Conservation (phyloP, 2,329 filamentous ascomycete genomes). For the Penicillium concentricum region DNA sequence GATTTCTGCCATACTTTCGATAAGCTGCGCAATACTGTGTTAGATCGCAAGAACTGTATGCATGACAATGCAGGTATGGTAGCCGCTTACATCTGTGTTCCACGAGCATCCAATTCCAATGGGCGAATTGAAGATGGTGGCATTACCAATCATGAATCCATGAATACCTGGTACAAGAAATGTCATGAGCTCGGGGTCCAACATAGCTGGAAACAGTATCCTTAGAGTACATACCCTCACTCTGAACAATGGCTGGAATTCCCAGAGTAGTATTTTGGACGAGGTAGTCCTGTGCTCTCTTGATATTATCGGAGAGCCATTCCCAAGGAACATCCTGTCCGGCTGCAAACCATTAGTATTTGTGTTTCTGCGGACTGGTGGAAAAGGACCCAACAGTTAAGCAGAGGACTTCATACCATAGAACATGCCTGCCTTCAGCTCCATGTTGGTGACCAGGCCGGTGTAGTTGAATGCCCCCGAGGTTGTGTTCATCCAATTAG, state of each 20-base stretch:
- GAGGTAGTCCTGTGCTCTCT: conserved; percentile 67
- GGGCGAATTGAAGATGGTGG: conserved; percentile 76
- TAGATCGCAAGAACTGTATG: not conserved
- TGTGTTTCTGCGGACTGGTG: not conserved
- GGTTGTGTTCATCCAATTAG: conserved; percentile 71
- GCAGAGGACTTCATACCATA: conserved; percentile 45
- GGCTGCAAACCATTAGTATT: conserved; percentile 41
- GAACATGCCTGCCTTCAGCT: conserved; percentile 64
- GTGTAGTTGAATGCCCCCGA: conserved; percentile 66
- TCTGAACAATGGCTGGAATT: conserved; percentile 72
- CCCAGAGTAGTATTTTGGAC: conserved; percentile 65
- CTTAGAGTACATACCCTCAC: conserved; percentile 53
- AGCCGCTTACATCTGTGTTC: conserved; percentile 52
- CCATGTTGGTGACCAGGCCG: conserved; percentile 66
- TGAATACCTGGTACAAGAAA: conserved; percentile 53
- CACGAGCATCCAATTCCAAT: conserved; percentile 71
- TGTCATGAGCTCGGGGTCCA: not conserved
- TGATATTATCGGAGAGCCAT: conserved; percentile 62
- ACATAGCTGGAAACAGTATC: not conserved
- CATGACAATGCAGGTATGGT: not conserved
- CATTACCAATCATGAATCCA: conserved; percentile 68
- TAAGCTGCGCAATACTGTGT: conserved; percentile 37
- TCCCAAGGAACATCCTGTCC: conserved; percentile 65
- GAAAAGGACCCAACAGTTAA: not conserved
- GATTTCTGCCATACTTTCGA: conserved; percentile 64